phyloP scores from a whole-genome alignment of 768 basidiomycete genomes.

The Suillus lakei region DNA sequence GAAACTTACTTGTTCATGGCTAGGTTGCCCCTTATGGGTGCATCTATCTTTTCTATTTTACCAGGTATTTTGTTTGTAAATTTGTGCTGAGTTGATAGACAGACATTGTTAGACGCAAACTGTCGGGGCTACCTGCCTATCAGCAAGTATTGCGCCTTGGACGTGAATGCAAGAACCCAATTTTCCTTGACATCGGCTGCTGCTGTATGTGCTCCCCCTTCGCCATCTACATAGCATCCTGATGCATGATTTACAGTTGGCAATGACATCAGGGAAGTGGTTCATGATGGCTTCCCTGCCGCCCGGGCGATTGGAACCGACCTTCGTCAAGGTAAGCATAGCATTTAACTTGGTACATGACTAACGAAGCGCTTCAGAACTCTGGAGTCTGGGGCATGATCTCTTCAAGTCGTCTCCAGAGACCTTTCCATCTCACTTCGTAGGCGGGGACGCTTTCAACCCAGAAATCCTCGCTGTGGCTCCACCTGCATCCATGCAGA shows the following conservation, averaged over 20 bases:
- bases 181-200: constrained; percentile 47
- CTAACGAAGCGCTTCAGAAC: constrained; percentile 38
- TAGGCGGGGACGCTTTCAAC: constrained; percentile 58
- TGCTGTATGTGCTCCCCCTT: constrained; percentile 34
- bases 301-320: constrained; percentile 40
- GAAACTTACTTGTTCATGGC: not conserved
- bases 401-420: constrained; percentile 57
- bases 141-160: constrained; percentile 34
- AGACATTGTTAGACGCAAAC: not conserved
- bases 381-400: constrained; percentile 62
- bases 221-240: not conserved
- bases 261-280: constrained; percentile 38
- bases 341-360: not conserved
- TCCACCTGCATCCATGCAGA: constrained; percentile 28
- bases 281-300: constrained; percentile 43
- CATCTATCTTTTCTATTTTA: not conserved
- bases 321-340: constrained; percentile 33
- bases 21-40: constrained; percentile 17
- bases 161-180: constrained; percentile 32
- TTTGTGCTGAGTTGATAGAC: not conserved
- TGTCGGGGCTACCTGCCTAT: constrained; percentile 10
- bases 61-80: not conserved
- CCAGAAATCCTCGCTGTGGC: constrained; percentile 40
- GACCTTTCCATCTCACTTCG: constrained; percentile 55
- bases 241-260: constrained; percentile 32